Evolutionary conservation across 768 basidiomycete species (phyloP).

Genomic region (Boletus patriciae): DNA sequence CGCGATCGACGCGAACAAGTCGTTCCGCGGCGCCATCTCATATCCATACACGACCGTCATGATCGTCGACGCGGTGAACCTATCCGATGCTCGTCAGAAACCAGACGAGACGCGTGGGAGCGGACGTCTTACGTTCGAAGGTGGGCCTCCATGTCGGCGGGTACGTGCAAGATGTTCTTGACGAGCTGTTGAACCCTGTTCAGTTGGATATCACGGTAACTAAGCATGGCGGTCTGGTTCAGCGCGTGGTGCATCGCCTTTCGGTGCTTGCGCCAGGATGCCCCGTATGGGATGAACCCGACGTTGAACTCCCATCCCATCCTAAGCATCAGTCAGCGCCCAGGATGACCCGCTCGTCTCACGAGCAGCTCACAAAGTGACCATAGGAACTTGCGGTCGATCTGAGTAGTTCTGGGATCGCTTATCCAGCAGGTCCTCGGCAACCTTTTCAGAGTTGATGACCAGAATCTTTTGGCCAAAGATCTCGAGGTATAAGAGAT

Average conservation of each 20-base stretch:
- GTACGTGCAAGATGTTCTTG: slow-evolving; percentile 26
- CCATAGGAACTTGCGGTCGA: slow-evolving; percentile 26
- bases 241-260: slow-evolving; percentile 40
- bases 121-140: slow-evolving; percentile 15
- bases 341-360: background rate
- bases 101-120: background rate
- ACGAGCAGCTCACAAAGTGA: slow-evolving; percentile 17
- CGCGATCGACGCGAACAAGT: slow-evolving; percentile 33
- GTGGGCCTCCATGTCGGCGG: slow-evolving; percentile 29
- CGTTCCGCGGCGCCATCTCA: slow-evolving; percentile 31
- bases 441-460: slow-evolving; percentile 26
- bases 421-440: slow-evolving; percentile 31
- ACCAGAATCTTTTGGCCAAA: slow-evolving; percentile 23
- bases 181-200: slow-evolving; percentile 34
- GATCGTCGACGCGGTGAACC: slow-evolving; percentile 33
- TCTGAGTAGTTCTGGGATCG: slow-evolving; percentile 31
- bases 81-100: background rate
- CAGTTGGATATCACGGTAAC: slow-evolving; percentile 35
- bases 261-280: slow-evolving; percentile 39
- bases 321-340: slow-evolving; percentile 1
- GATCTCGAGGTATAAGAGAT: slow-evolving; percentile 30
- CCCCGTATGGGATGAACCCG: slow-evolving; percentile 37
- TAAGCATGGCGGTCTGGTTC: slow-evolving; percentile 28
- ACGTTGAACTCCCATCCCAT: slow-evolving; percentile 44
- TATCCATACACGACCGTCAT: slow-evolving; percentile 37